A percentile compares a stretch with the other conserved stretches of the same genome.
Conservation (phyloP, 306 rosid species). For the Cotoneaster glaucophyllus region DNA sequence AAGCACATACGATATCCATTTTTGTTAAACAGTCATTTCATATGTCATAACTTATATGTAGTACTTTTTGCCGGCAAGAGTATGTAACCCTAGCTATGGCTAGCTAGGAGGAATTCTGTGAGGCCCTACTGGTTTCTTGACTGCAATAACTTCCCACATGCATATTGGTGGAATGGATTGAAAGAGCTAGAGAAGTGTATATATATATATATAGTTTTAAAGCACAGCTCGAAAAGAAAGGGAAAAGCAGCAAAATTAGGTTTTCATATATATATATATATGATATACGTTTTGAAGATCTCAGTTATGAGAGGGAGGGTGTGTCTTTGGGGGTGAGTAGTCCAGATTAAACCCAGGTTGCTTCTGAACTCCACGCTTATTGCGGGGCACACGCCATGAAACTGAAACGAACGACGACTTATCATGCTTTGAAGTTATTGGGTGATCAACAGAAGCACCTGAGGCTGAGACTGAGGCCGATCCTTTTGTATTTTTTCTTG, state of each 20-base stretch:
- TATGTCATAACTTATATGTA: background rate
- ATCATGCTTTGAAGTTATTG: background rate
- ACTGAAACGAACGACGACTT: background rate
- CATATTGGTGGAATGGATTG: background rate
- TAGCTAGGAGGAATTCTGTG: background rate
- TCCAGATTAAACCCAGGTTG: constrained; percentile 57
- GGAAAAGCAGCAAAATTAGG: background rate
- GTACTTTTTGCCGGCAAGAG: background rate
- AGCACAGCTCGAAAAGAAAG: background rate
- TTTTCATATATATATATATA: background rate
- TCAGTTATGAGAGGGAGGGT: constrained; percentile 83
- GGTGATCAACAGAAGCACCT: background rate
- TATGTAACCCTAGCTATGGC: background rate
- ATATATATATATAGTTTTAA: background rate
- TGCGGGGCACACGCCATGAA: constrained; percentile 50
- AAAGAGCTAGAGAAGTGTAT: background rate
- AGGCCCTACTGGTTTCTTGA: background rate
- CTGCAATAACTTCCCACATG: background rate
- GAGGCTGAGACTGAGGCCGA: background rate
- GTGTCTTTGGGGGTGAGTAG: constrained; percentile 69
- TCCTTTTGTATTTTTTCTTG: background rate
- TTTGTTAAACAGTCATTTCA: background rate
- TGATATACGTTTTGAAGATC: background rate
- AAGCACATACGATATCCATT: background rate
- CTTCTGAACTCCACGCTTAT: constrained; percentile 41